Evolutionary conservation across 2,329 filamentous ascomycete species (phyloP), one percentile per base, ranked within the genome.

Genomic region (Colletotrichum noveboracense): DNA sequence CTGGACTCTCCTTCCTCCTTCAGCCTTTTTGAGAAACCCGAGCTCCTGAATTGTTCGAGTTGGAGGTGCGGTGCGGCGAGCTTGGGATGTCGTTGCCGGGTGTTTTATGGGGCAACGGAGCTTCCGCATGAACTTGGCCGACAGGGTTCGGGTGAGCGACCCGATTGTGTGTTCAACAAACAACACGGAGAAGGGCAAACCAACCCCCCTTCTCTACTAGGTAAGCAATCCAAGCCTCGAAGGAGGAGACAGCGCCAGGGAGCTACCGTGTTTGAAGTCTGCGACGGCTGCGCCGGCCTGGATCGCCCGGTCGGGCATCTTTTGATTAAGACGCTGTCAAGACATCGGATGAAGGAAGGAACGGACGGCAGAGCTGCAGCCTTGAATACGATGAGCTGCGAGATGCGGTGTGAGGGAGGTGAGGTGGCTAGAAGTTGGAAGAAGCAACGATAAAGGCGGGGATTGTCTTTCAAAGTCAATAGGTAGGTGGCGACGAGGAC

Each of bases 111-210:
- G 64, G 26, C 26, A 60, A 56, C 69, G 55, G 62, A 68, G 56
- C 56, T 34, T 43, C 55, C 61, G 72, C 67, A 75, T 72, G 16
- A 58, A 36, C 62, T 34, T 75, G 56, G 64, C 32, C 43, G 43
- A 68, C 73, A 68, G 69, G 73, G 55, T 71, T 71, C 38, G 69
- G 69, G 62, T 64, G 58, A 67, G 70, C 73, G 62, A 61, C 30
- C 62, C 30, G 58, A 38, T 18, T 61, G 52, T 58, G 43, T 66
- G 64, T 24, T 48, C 34, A 71, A 60, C 64, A 69, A 75, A 75
- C 67, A 75, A 36, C 34, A 68, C 65, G 32, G 36, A 21, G 38
- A 36, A 71, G 10, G n/a, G 6, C 43, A 52, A 13, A 12, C 43
- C 12, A 21, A 60, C 48, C 58, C 61, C 61, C 61, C 52, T 34